These are phyloP conservation scores for Hymenoscyphus fraxineus DNA, from an alignment of 2,329 filamentous ascomycete genomes.

Conservation along the genomic window DNA sequence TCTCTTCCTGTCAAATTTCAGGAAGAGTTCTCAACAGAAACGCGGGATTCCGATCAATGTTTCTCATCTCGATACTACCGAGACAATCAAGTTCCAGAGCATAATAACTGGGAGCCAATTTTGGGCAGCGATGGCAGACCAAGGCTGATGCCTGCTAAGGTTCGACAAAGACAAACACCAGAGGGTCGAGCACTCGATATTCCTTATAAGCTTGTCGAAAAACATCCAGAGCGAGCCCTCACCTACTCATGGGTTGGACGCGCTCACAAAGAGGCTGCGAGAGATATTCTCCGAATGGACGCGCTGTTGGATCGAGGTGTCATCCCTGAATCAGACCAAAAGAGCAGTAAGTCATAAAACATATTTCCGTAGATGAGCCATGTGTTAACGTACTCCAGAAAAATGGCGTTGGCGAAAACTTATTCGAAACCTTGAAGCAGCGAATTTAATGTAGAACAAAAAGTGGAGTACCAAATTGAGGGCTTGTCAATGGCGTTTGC, in stretches of 20 bases:
- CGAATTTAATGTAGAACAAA: background rate
- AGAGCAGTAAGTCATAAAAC: background rate
- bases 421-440: slow-evolving; percentile 1
- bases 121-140: slow-evolving; percentile 6
- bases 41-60: slow-evolving; percentile 13
- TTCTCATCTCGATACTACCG: slow-evolving; percentile 21
- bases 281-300: background rate
- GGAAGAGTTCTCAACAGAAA: slow-evolving; percentile 8
- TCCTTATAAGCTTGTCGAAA: slow-evolving; percentile 17
- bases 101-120: slow-evolving; percentile 11
- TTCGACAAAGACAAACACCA: slow-evolving; percentile 10
- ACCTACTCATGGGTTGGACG: slow-evolving; percentile 15
- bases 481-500: background rate
- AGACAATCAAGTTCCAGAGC: slow-evolving; percentile 12
- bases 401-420: slow-evolving; percentile 14
- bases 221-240: slow-evolving; percentile 12
- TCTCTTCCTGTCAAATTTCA: slow-evolving; percentile 6
- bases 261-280: slow-evolving; percentile 15
- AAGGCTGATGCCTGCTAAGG: slow-evolving; percentile 1
- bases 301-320: slow-evolving; percentile 1
- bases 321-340: background rate
- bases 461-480: background rate
- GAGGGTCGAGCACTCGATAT: slow-evolving; percentile 12
- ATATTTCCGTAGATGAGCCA: background rate
- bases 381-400: slow-evolving; percentile 8